phyloP scores from a whole-genome alignment of 1,284 basidiomycete species.

The Cutaneotrichosporon sp. region DNA sequence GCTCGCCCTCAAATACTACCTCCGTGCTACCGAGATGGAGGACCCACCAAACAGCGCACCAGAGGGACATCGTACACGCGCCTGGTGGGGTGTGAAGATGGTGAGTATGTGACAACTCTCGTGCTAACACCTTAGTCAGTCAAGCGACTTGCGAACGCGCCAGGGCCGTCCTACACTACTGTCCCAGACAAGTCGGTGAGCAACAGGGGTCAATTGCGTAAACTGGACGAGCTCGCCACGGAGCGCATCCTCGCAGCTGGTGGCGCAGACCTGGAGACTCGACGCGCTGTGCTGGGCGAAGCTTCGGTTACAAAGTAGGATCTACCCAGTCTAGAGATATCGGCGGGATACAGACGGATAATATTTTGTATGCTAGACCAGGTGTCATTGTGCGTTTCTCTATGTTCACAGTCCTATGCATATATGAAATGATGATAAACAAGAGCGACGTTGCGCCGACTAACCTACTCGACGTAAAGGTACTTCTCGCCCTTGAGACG shows the following conservation, averaged over 20 bases:
- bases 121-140: slow-evolving; percentile 53
- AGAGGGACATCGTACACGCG: slow-evolving; percentile 37
- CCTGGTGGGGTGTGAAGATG: slow-evolving; percentile 82
- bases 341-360: no score
- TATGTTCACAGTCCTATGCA: no score
- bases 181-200: slow-evolving; percentile 58
- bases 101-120: slow-evolving; percentile 56
- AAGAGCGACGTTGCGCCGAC: no score
- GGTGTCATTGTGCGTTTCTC: no score
- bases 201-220: slow-evolving; percentile 50
- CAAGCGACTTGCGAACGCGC: slow-evolving; percentile 51
- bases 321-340: no score
- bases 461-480: background rate
- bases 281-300: background rate
- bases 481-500: slow-evolving; percentile 82
- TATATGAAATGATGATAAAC: no score
- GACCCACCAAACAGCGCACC: slow-evolving; percentile 53
- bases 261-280: slow-evolving; percentile 23
- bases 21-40: slow-evolving; percentile 76
- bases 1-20: slow-evolving; percentile 74
- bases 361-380: no score
- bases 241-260: slow-evolving; percentile 54
- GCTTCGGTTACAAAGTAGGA: background rate
- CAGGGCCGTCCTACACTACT: slow-evolving; percentile 40
- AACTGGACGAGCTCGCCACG: slow-evolving; percentile 66